phyloP scores from a whole-genome alignment of 2,329 filamentous ascomycete genomes.

The Diplodia seriata region DNA sequence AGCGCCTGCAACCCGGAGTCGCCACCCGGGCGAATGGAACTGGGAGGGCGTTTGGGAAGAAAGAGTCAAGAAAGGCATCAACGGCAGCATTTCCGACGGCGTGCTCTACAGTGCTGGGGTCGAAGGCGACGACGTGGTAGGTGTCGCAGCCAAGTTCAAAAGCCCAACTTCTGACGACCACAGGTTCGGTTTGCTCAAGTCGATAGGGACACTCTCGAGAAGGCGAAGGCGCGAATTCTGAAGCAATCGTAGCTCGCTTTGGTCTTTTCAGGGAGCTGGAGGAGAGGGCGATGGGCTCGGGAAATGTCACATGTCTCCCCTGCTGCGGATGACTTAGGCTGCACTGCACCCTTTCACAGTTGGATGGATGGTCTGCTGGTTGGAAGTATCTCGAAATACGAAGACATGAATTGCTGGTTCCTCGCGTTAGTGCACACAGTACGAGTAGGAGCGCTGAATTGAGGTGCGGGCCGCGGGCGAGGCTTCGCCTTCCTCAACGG shows the following conservation, averaged over 20 bases:
- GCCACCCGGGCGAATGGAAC: constrained; percentile 86
- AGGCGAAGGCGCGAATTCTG: constrained; percentile 39
- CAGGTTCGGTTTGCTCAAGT: constrained; percentile 50
- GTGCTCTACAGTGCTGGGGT: constrained; percentile 74
- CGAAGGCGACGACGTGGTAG: constrained; percentile 73
- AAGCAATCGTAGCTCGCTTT: constrained; percentile 15
- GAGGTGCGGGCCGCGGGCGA: not conserved
- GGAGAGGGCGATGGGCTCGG: constrained; percentile 18
- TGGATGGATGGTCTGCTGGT: constrained; percentile 20
- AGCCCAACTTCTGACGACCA: constrained; percentile 14
- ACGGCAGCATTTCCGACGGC: constrained; percentile 77
- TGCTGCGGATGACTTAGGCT: constrained; percentile 5
- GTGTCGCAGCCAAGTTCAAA: constrained; percentile 24
- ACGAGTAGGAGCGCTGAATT: not conserved
- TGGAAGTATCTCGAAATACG: constrained; percentile 26
- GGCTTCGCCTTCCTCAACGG: not conserved
- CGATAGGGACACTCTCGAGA: constrained; percentile 44
- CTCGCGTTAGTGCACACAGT: constrained; percentile 6
- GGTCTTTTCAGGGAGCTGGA: constrained; percentile 1
- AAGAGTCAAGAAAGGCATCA: constrained; percentile 79
- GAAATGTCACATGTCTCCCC: constrained; percentile 34
- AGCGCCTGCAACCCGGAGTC: constrained; percentile 54
- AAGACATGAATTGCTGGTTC: constrained; percentile 19
- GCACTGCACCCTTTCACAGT: constrained; percentile 13
- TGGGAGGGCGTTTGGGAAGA: constrained; percentile 98